Base-by-base conservation (phyloP, 805 yeast species). In the Ogataea methanolica region DNA sequence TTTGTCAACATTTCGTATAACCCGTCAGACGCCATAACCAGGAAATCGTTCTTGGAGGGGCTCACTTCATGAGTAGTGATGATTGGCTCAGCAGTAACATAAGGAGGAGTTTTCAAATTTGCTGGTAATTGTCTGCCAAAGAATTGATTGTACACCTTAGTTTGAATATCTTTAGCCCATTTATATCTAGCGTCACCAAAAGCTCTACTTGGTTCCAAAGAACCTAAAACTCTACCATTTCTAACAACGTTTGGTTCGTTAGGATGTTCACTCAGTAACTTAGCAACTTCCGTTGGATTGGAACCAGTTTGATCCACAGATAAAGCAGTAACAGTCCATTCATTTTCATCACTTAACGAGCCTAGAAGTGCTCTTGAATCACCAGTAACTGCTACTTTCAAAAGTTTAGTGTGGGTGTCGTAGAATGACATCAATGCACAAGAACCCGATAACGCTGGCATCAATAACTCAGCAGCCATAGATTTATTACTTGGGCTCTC, bases 131-230 rank as follows among this genome's bases (percentile, higher is more conserved):
- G 69, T 62, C 92, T 78, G 34, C 96, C 95, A 63, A 92, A 91
- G 55, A 90, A 83, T 57, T 82, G 83, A 51, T 83, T 76, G 56
- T 88, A 83, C 22, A 87, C 75, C 48, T 75, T 70, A 42, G 84
- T 84, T 59, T 95, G 97, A 47, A 88, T 76, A 21, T 83, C 80
- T 11, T 63, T 66, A 14, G 90, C 80, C 74, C 96, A 77, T 63
- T 94, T 94, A 63, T 89, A 94, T 51, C 97, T 78, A 49, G 96
- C 96, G 66, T 94, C 99, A 42, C 99, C 99, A 72, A 94, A 94
- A 1, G 98, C 96, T 59, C 99, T 76, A 0, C 96, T 81, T 14
- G 99, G 99, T 67, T 94, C 98, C 52, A 94, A 75, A 11, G 94
- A 82, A 0, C 99, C 99, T 55, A 94, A 74, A 11, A 94, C 87